These are phyloP conservation scores for Mycena haematopus DNA, from an alignment of 768 basidiomycete species.

Conservation along the genomic window DNA sequence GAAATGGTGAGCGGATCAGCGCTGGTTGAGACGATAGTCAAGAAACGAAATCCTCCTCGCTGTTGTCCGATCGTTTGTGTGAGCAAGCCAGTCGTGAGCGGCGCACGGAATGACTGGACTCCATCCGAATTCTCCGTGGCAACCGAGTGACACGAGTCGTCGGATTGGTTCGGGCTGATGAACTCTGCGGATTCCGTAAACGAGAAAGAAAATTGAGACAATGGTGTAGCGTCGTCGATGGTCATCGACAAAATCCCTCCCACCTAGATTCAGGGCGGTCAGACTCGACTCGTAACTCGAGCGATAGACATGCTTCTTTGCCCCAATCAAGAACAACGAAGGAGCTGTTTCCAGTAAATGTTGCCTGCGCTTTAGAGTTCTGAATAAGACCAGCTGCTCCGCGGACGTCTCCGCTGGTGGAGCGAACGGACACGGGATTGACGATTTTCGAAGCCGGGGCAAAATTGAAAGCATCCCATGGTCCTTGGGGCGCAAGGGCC, in stretches of 20 bases:
- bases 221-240: slow-evolving; percentile 34
- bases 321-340: slow-evolving; percentile 49
- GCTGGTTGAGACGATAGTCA: slow-evolving; percentile 52
- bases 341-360: slow-evolving; percentile 38
- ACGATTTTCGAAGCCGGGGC: slow-evolving; percentile 43
- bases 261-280: slow-evolving; percentile 32
- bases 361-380: slow-evolving; percentile 33
- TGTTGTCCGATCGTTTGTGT: slow-evolving; percentile 45
- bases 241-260: slow-evolving; percentile 41
- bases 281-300: neutral
- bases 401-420: slow-evolving; percentile 35
- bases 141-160: slow-evolving; percentile 43
- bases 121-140: slow-evolving; percentile 41
- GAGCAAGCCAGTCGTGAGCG: slow-evolving; percentile 36
- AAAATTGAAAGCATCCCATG: slow-evolving; percentile 52
- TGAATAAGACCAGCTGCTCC: slow-evolving; percentile 36
- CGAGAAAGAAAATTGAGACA: slow-evolving; percentile 49
- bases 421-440: slow-evolving; percentile 37
- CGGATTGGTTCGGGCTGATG: slow-evolving; percentile 50
- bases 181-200: slow-evolving; percentile 59
- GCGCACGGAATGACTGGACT: slow-evolving; percentile 39
- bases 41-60: slow-evolving; percentile 55
- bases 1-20: slow-evolving; percentile 46
- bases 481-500: slow-evolving; percentile 44
- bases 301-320: slow-evolving; percentile 37